These are phyloP conservation scores for Daldinia caldariorum DNA, from an alignment of 495 filamentous ascomycete species.

Conservation along the genomic window DNA sequence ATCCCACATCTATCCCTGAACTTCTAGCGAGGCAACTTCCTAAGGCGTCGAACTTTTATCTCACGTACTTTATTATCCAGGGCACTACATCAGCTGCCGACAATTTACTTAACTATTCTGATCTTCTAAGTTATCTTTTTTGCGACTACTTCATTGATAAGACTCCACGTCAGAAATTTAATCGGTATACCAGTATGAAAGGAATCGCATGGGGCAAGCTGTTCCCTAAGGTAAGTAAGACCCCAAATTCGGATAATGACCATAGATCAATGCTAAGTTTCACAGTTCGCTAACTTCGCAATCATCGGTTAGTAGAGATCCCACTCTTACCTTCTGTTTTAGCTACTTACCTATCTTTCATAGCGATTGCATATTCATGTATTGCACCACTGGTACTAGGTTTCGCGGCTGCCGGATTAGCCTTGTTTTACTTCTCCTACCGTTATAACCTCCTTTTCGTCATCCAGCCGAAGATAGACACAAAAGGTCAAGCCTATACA, in stretches of 20 bases:
- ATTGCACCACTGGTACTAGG: constrained; percentile 90
- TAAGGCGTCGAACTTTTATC: constrained; percentile 86
- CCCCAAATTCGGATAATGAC: constrained; percentile 50
- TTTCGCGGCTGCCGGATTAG: constrained; percentile 80
- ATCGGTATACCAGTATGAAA: constrained; percentile 68
- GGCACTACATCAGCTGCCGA: constrained; percentile 78
- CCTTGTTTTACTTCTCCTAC: constrained; percentile 83
- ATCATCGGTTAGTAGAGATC: constrained; percentile 66
- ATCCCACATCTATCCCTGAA: constrained; percentile 67
- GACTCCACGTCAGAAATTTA: constrained; percentile 76
- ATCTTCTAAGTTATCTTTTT: constrained; percentile 66
- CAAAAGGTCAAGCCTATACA: constrained; percentile 82
- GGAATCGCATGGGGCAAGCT: constrained; percentile 66
- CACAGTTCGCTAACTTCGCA: constrained; percentile 73
- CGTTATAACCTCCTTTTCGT: constrained; percentile 89
- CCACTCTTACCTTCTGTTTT: neutral
- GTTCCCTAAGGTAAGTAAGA: constrained; percentile 72
- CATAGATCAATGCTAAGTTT: constrained; percentile 59
- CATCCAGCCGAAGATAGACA: constrained; percentile 79
- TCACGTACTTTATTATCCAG: constrained; percentile 88
- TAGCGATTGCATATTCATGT: constrained; percentile 83
- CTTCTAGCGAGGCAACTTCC: constrained; percentile 80
- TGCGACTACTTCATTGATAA: constrained; percentile 73
- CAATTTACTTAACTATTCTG: constrained; percentile 59
- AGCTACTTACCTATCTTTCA: constrained; percentile 22